These are phyloP conservation scores for Ceratocystis ficicola DNA, from an alignment of 2,329 filamentous ascomycete species.

Conservation along the genomic window DNA sequence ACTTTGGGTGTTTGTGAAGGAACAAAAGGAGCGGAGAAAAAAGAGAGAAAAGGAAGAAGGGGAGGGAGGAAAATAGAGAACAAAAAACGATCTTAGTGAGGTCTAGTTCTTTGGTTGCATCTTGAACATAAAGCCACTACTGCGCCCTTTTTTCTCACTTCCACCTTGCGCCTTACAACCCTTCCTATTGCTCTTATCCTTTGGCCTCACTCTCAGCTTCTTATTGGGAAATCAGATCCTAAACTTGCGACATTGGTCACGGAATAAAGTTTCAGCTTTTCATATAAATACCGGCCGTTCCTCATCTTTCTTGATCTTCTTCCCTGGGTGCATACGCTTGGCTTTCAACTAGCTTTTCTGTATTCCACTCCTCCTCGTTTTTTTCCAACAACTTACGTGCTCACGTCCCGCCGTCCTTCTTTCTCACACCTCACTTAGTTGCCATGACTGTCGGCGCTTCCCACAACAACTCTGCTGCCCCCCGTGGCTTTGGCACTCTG, in stretches of 20 bases:
- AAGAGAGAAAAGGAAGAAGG: background rate
- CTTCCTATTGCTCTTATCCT: background rate
- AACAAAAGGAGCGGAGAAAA: conserved; percentile 2
- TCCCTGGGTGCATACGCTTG: conserved; percentile 1
- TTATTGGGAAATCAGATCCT: background rate
- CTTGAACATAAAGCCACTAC: conserved; percentile 4
- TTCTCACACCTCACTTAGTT: background rate
- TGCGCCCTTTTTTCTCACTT: background rate
- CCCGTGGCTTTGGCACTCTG: conserved; percentile 77
- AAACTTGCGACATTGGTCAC: conserved; percentile 18
- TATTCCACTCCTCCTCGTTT: background rate
- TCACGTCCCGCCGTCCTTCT: background rate
- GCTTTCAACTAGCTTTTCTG: conserved; percentile 10
- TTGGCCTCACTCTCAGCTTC: background rate
- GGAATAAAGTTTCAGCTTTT: conserved; percentile 2
- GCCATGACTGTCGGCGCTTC: conserved; percentile 20
- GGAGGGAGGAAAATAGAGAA: background rate
- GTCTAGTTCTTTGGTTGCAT: background rate
- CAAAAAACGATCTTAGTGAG: background rate
- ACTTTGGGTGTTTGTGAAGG: background rate
- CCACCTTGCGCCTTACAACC: background rate
- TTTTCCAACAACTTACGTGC: background rate
- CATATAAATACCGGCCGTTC: conserved; percentile 2
- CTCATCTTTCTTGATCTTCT: background rate
- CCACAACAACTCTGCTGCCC: conserved; percentile 43